Percentiles rank a stretch among this genome's conserved stretches.
Conservation (phyloP, 768 basidiomycete species). For the Pilatotrama ljubarskyi region DNA sequence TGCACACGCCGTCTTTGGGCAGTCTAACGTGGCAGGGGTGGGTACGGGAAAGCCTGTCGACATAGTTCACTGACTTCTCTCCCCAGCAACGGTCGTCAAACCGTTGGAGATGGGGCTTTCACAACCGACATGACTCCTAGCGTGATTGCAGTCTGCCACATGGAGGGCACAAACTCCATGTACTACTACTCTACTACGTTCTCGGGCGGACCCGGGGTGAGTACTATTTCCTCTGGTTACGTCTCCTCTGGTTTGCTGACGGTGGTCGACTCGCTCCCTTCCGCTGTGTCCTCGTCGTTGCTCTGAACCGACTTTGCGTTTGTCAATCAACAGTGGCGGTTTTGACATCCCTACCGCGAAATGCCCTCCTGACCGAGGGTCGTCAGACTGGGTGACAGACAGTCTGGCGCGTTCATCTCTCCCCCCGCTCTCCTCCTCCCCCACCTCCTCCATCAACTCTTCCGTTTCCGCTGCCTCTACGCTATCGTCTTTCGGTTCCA, state of each 20-base stretch:
- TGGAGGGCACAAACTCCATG: slow-evolving; percentile 77
- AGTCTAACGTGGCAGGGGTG: background rate
- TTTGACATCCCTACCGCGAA: slow-evolving; percentile 89
- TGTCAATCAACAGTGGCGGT: slow-evolving; percentile 69
- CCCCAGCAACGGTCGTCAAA: slow-evolving; percentile 89
- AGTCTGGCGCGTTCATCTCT: slow-evolving; percentile 64
- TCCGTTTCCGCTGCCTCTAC: slow-evolving; percentile 33
- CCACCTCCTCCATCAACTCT: slow-evolving; percentile 35
- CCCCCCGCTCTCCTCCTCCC: slow-evolving; percentile 35
- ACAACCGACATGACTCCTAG: slow-evolving; percentile 70
- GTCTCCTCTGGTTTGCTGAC: background rate
- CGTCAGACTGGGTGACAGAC: slow-evolving; percentile 95
- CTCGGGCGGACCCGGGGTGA: slow-evolving; percentile 89
- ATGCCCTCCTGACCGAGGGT: slow-evolving; percentile 97
- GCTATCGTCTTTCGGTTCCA: slow-evolving; percentile 40
- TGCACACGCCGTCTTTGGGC: background rate
- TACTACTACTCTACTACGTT: slow-evolving; percentile 93
- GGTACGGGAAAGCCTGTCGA: background rate
- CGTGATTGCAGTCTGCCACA: slow-evolving; percentile 84
- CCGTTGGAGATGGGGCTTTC: slow-evolving; percentile 97
- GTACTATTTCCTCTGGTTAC: slow-evolving; percentile 28
- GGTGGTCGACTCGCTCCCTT: background rate
- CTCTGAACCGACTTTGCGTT: background rate
- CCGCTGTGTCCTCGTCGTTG: background rate
- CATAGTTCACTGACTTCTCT: background rate